Evolutionary conservation across 352 stramenopile species (phyloP).

Genomic region (Phytophthora multivora): DNA sequence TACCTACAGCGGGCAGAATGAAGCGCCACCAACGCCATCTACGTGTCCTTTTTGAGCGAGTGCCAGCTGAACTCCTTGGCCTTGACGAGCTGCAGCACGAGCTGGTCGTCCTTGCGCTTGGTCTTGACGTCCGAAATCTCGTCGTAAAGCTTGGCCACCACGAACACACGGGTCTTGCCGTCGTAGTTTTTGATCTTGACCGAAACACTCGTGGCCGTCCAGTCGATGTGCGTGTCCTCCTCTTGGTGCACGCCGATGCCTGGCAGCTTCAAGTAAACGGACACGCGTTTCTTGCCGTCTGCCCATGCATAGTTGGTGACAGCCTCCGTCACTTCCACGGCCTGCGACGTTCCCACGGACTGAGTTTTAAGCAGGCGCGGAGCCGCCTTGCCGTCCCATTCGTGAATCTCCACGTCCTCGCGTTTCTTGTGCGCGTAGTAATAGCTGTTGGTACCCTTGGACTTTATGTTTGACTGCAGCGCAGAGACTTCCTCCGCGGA

Average conservation of each 20-base stretch:
- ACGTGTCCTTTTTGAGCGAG: conserved; percentile 86
- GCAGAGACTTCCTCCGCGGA: conserved; percentile 44
- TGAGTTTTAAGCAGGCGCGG: conserved; percentile 74
- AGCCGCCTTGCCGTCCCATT: conserved; percentile 82
- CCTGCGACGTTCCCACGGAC: conserved; percentile 30
- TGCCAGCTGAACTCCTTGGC: conserved; percentile 79
- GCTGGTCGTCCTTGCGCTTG: conserved; percentile 82
- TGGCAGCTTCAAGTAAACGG: conserved; percentile 74
- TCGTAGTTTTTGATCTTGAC: conserved; percentile 70
- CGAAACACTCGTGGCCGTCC: conserved; percentile 58
- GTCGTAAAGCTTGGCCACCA: conserved; percentile 75
- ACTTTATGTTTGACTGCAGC: conserved; percentile 84
- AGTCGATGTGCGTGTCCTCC: conserved; percentile 72
- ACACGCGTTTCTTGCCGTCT: conserved; percentile 82
- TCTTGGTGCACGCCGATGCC: conserved; percentile 66
- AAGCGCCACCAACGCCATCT: conserved; percentile 6
- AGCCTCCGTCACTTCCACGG: conserved; percentile 45
- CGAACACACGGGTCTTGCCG: conserved; percentile 73
- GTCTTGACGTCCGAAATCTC: conserved; percentile 81
- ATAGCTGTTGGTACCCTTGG: conserved; percentile 85
- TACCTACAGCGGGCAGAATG: background rate
- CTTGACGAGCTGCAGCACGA: conserved; percentile 81
- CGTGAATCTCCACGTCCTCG: conserved; percentile 75
- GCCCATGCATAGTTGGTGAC: conserved; percentile 86
- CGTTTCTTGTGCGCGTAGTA: conserved; percentile 90